Evolutionary conservation across 768 basidiomycete species (phyloP).

Genomic region (Pisolithus orientalis): DNA sequence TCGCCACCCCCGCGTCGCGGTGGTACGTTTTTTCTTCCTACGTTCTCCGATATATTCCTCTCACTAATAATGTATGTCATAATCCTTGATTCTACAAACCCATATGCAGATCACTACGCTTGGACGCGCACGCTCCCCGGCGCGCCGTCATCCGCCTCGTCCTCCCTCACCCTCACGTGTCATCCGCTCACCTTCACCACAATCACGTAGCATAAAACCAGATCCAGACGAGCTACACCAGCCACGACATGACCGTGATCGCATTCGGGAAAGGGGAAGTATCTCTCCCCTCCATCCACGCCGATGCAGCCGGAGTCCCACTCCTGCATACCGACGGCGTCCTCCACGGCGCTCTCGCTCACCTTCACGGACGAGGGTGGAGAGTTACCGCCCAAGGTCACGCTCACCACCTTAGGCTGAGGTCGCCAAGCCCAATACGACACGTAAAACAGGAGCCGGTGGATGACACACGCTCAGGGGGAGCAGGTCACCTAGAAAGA

Average conservation of each 20-base stretch:
- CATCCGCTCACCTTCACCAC: background rate
- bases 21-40: conserved; percentile 11
- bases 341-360: background rate
- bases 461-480: background rate
- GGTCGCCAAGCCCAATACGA: background rate
- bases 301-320: background rate
- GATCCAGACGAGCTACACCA: background rate
- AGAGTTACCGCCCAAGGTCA: too few species aligned
- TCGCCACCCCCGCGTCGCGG: conserved; percentile 16
- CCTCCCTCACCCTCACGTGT: background rate
- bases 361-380: background rate
- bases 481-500: background rate
- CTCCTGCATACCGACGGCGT: background rate
- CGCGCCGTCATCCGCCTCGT: background rate
- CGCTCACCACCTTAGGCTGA: background rate
- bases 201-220: background rate
- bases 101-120: background rate
- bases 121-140: background rate
- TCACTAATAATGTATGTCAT: too few species aligned
- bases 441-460: background rate
- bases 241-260: background rate
- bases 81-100: too few species aligned
- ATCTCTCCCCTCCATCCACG: background rate
- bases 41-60: background rate
- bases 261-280: background rate